Conservation (phyloP, 208 protist genomes). For the Herpetomonas tarakana region DNA sequence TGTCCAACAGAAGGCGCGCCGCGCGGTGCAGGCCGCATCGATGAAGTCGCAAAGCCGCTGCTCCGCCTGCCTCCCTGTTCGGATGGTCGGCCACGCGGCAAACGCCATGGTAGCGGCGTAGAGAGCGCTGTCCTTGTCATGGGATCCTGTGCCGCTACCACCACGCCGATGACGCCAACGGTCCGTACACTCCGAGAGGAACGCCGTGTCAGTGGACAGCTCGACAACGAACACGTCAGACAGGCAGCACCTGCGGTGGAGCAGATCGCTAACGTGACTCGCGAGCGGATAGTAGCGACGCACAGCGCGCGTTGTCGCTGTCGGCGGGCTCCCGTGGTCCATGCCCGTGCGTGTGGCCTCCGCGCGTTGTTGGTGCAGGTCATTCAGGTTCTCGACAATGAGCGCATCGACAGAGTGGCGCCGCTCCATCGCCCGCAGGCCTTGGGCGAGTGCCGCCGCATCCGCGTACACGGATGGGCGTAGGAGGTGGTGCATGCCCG, state of each 20-base stretch:
- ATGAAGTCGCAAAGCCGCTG: neutral
- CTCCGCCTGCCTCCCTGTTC: neutral
- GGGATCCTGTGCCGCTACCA: neutral
- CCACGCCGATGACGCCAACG: neutral
- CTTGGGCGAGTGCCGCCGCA: neutral
- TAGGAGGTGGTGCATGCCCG: neutral
- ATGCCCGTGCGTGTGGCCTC: neutral
- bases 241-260: constrained; percentile 22
- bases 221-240: constrained; percentile 46
- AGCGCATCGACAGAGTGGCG: neutral
- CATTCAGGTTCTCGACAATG: neutral
- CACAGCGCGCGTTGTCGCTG: constrained; percentile 1
- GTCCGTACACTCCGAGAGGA: neutral
- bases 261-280: constrained; percentile 12
- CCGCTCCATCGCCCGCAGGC: neutral
- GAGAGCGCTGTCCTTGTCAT: neutral
- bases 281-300: constrained; percentile 24
- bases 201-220: constrained; percentile 11
- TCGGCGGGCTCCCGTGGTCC: neutral
- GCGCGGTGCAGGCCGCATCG: neutral
- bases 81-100: neutral
- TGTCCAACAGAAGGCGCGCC: constrained; percentile 11
- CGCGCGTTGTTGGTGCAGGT: too few relatives aligned
- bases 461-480: neutral
- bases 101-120: neutral